Percentiles rank a stretch among this genome's conserved stretches.
Conservation (phyloP, 441 rosid species). For the Brassica hybrid region DNA sequence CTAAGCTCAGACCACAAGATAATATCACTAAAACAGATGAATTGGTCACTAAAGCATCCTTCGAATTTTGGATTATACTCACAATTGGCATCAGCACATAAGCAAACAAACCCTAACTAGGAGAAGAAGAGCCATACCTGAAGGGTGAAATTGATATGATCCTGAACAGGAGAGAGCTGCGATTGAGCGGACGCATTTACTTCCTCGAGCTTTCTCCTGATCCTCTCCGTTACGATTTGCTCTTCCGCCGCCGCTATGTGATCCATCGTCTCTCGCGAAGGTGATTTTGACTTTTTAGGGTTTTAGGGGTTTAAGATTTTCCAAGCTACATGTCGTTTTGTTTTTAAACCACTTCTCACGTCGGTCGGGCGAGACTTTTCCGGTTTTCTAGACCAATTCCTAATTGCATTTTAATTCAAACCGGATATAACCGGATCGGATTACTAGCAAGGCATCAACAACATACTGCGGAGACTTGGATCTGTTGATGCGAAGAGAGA, state of each 20-base stretch:
- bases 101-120: neutral
- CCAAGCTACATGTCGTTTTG: neutral
- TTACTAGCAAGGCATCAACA: too few species aligned
- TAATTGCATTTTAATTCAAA: too few species aligned
- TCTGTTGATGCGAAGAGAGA: constrained; percentile 20
- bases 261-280: constrained; percentile 50
- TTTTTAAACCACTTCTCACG: constrained; percentile 4
- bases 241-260: constrained; percentile 70
- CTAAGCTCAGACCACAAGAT: constrained; percentile 1
- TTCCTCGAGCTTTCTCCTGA: constrained; percentile 67
- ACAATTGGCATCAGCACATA: neutral
- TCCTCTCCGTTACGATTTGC: constrained; percentile 68
- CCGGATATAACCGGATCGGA: too few species aligned
- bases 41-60: neutral
- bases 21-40: neutral
- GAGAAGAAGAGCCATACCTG: constrained; percentile 54
- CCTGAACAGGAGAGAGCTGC: constrained; percentile 81
- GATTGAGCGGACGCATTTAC: constrained; percentile 68
- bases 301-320: constrained; percentile 32
- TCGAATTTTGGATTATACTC: too few species aligned
- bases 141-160: constrained; percentile 89
- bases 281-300: constrained; percentile 25
- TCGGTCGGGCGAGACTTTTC: constrained; percentile 15
- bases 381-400: neutral
- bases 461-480: constrained; percentile 5